These are phyloP conservation scores for Aspergillus phoenicis DNA, from an alignment of 2,329 filamentous ascomycete species.

Conservation along the genomic window DNA sequence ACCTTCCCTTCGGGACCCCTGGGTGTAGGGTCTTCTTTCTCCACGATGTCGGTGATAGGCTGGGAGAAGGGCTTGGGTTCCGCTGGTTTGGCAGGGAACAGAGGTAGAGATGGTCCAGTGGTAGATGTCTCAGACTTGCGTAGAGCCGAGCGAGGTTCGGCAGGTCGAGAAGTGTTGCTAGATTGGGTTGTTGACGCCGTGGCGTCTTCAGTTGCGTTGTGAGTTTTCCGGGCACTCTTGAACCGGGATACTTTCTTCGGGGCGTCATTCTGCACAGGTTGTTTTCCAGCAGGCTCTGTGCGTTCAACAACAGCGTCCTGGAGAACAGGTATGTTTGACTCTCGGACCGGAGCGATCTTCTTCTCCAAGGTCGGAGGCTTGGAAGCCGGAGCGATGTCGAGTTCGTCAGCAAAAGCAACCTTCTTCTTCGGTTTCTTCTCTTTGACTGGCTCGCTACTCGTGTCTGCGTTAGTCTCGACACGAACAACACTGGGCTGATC, in stretches of 20 bases:
- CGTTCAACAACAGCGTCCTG: constrained; percentile 51
- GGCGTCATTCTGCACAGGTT: constrained; percentile 19
- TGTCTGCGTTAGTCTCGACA: constrained; percentile 27
- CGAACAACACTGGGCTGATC: constrained; percentile 29
- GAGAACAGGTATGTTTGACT: constrained; percentile 37
- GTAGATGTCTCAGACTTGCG: constrained; percentile 28
- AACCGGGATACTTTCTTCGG: constrained; percentile 50
- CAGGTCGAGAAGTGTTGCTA: constrained; percentile 21
- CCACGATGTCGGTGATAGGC: constrained; percentile 33
- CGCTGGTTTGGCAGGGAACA: constrained; percentile 43
- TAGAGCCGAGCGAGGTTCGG: constrained; percentile 22
- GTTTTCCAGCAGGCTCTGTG: constrained; percentile 25
- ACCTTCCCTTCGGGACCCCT: constrained; percentile 51
- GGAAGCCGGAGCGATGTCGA: constrained; percentile 67
- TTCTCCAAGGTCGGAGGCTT: constrained; percentile 32
- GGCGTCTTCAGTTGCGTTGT: constrained; percentile 5
- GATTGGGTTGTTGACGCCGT: constrained; percentile 14
- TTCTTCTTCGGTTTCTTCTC: constrained; percentile 58
- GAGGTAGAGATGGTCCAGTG: constrained; percentile 29
- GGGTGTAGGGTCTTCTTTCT: constrained; percentile 31
- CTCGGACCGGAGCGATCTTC: constrained; percentile 30
- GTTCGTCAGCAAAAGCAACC: constrained; percentile 74
- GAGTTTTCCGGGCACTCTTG: constrained; percentile 39
- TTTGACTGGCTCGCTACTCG: constrained; percentile 12
- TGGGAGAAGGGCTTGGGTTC: constrained; percentile 44